Conservation (phyloP, 139 green algal genomes). For the Chlorella sp. region DNA sequence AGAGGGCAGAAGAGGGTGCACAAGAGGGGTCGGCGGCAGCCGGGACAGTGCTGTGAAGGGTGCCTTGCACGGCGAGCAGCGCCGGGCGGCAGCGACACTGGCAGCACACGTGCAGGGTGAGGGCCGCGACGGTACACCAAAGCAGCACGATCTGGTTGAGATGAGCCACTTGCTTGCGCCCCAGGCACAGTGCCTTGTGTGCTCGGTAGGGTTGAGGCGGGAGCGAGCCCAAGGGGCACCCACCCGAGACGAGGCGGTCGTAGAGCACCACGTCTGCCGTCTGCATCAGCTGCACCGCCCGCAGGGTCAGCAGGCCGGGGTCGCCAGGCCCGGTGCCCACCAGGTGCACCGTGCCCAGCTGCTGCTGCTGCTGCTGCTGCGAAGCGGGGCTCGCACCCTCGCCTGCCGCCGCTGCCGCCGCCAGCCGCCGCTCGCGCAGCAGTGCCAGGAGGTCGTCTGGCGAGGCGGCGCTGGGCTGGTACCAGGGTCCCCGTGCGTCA, state of each 20-base stretch:
- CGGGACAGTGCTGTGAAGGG: too few relatives aligned
- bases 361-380: conserved; percentile 22
- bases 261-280: conserved; percentile 97
- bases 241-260: conserved; percentile 64
- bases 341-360: conserved; percentile 85
- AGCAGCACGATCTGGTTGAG: too few relatives aligned
- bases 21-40: too few relatives aligned
- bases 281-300: conserved; percentile 91
- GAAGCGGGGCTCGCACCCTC: not conserved
- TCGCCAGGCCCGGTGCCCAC: conserved; percentile 98
- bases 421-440: conserved; percentile 27
- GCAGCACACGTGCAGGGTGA: too few relatives aligned
- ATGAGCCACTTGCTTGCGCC: too few relatives aligned
- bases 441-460: conserved; percentile 39
- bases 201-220: not conserved
- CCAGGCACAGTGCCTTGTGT: too few relatives aligned
- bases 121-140: too few relatives aligned
- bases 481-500: not conserved
- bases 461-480: conserved; percentile 32
- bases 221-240: not conserved
- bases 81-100: too few relatives aligned
- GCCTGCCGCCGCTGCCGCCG: not conserved
- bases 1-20: conserved; percentile 44
- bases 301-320: conserved; percentile 93
- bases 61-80: too few relatives aligned